Evolutionary conservation across 805 yeast genomes (phyloP).

Genomic region (Barnettozyma siamensis): DNA sequence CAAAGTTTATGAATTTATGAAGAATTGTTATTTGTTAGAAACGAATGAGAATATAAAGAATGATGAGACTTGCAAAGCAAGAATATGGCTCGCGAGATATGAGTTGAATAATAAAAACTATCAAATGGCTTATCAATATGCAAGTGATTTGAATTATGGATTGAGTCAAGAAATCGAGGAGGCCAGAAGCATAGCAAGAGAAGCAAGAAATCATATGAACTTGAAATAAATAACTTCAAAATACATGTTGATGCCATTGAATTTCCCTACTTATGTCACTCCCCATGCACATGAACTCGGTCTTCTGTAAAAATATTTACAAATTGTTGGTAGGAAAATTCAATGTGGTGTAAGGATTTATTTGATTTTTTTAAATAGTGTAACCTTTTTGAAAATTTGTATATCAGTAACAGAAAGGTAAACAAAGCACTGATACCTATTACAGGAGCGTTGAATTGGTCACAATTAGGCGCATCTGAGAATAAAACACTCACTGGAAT

Average conservation of each 20-base stretch:
- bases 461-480: neutral
- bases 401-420: neutral
- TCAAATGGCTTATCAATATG: constrained; percentile 66
- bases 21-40: constrained; percentile 56
- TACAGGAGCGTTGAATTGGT: neutral
- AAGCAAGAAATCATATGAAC: constrained; percentile 55
- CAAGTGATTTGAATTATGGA: constrained; percentile 64
- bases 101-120: constrained; percentile 54
- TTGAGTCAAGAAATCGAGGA: constrained; percentile 86
- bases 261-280: no score
- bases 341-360: neutral
- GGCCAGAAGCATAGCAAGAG: constrained; percentile 77
- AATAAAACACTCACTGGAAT: no score
- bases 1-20: constrained; percentile 26
- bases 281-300: no score
- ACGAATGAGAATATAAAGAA: constrained; percentile 51
- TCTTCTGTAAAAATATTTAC: no score
- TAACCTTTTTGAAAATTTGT: neutral
- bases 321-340: no score
- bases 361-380: neutral
- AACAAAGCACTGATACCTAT: neutral
- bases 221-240: no score
- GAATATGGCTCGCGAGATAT: constrained; percentile 78
- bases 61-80: constrained; percentile 72
- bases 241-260: no score